Evolutionary conservation across 805 yeast species (phyloP).

Genomic region (Candida parachauliodes): DNA sequence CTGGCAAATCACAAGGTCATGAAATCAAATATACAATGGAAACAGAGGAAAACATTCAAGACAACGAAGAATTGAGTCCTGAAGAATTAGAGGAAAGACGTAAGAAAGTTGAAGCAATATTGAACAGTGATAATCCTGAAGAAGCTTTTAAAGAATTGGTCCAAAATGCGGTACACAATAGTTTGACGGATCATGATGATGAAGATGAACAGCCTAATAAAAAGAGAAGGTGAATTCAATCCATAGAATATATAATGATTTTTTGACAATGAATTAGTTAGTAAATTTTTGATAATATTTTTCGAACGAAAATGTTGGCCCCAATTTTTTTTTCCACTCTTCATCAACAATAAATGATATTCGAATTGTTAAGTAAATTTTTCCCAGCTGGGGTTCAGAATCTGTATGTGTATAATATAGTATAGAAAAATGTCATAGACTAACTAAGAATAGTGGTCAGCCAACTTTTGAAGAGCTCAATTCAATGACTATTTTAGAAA

Average conservation of each 20-base stretch:
- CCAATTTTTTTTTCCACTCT: slow-evolving; percentile 1
- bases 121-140: slow-evolving; percentile 79
- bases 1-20: slow-evolving; percentile 43
- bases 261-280: too few relatives aligned
- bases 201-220: slow-evolving; percentile 12
- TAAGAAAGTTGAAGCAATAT: slow-evolving; percentile 61
- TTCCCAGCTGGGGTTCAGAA: slow-evolving; percentile 8
- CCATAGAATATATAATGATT: too few relatives aligned
- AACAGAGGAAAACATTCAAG: slow-evolving; percentile 36
- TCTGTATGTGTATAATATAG: slow-evolving; percentile 7
- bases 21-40: slow-evolving; percentile 58
- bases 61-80: slow-evolving; percentile 14
- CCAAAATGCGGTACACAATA: slow-evolving; percentile 60
- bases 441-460: slow-evolving; percentile 16
- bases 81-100: slow-evolving; percentile 48
- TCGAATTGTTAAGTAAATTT: slow-evolving; percentile 8
- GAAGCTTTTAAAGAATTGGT: slow-evolving; percentile 69
- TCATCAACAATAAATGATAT: slow-evolving; percentile 6
- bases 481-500: slow-evolving; percentile 53
- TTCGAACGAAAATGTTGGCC: slow-evolving; percentile 1
- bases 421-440: too few relatives aligned
- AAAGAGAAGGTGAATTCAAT: slow-evolving; percentile 9
- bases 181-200: slow-evolving; percentile 32
- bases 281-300: too few relatives aligned
- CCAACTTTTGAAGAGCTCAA: slow-evolving; percentile 51